Conservation (phyloP, 495 filamentous ascomycete species). For the Penicillium manginii region DNA sequence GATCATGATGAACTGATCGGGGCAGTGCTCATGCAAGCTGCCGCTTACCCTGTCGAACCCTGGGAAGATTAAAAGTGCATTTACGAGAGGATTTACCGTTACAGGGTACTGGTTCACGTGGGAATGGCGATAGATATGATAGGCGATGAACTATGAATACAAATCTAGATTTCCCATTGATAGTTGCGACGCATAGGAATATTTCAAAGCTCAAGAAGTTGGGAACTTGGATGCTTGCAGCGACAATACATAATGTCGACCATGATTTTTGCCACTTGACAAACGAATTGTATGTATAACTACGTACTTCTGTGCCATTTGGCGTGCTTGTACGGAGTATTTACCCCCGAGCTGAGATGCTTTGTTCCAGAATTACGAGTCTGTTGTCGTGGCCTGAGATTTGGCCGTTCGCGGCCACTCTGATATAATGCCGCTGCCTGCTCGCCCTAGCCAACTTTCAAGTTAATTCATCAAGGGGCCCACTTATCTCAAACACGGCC, state of each 20-base stretch:
- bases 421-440: slow-evolving; percentile 17
- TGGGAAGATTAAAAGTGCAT: too few relatives aligned
- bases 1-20: background rate
- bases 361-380: background rate
- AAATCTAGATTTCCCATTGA: background rate
- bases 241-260: background rate
- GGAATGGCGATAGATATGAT: background rate
- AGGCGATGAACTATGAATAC: background rate
- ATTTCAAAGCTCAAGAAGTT: too few relatives aligned
- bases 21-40: background rate
- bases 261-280: too few relatives aligned
- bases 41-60: too few relatives aligned
- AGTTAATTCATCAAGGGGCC: background rate
- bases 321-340: too few relatives aligned
- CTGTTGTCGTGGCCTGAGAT: background rate
- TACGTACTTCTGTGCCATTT: too few relatives aligned
- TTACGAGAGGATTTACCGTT: background rate
- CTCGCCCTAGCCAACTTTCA: background rate
- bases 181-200: background rate
- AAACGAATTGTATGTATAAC: too few relatives aligned
- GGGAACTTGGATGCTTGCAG: background rate
- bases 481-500: slow-evolving; percentile 8
- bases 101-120: background rate
- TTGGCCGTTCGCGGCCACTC: slow-evolving; percentile 1
- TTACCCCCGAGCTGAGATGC: background rate